Conservation (phyloP, 2,329 filamentous ascomycete genomes). For the Fusarium brachygibbosum region DNA sequence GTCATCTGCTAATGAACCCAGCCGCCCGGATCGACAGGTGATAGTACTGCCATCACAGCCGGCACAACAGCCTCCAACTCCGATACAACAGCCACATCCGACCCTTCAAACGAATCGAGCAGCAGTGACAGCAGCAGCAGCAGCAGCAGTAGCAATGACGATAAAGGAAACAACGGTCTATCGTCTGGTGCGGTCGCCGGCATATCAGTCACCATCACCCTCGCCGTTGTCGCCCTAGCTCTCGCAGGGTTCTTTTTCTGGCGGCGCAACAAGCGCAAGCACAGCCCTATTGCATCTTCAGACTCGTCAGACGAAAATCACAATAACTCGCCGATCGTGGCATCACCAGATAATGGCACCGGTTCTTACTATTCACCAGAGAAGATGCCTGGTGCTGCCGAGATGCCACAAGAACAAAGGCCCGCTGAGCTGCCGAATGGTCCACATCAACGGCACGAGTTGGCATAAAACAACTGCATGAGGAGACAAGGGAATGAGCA, state of each 20-base stretch:
- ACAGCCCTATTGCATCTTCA: neutral
- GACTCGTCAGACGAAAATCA: neutral
- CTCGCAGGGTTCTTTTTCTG: slow-evolving; percentile 29
- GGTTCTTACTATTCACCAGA: neutral
- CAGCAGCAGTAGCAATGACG: neutral
- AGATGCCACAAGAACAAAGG: neutral
- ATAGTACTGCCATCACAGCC: neutral
- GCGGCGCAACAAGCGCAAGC: slow-evolving; percentile 25
- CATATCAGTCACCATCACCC: slow-evolving; percentile 9
- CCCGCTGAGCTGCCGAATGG: neutral
- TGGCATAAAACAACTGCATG: neutral
- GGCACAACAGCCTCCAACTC: slow-evolving; percentile 2
- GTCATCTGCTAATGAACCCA: neutral
- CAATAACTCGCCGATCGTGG: neutral
- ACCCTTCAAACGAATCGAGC: neutral
- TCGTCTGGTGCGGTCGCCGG: slow-evolving; percentile 29
- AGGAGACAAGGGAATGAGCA: neutral
- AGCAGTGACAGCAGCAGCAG: neutral
- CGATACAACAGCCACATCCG: neutral
- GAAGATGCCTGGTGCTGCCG: neutral
- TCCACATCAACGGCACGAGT: slow-evolving; percentile 12
- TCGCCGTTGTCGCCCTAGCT: slow-evolving; percentile 16
- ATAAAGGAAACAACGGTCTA: neutral
- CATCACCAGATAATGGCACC: neutral
- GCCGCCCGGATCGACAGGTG: slow-evolving; percentile 15